phyloP scores from a whole-genome alignment of 352 stramenopile genomes.

The Phytophthora hibernalis region DNA sequence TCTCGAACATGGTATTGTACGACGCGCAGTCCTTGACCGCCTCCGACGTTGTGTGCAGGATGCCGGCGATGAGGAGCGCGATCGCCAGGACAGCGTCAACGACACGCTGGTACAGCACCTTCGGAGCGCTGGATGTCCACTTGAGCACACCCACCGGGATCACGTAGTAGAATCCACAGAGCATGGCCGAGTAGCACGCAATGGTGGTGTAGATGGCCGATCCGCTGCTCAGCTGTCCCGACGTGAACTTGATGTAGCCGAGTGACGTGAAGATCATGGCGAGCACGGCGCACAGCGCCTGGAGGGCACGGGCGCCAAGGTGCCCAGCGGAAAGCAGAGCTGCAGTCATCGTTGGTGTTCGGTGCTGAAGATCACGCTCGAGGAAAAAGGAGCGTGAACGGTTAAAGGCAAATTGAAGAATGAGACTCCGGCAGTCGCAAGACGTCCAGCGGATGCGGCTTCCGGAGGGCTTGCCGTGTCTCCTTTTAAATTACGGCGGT shows the following conservation, averaged over 20 bases:
- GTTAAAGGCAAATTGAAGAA: slow-evolving; percentile 34
- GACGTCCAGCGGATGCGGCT: slow-evolving; percentile 4
- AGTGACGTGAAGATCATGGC: slow-evolving; percentile 57
- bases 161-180: slow-evolving; percentile 50
- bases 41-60: slow-evolving; percentile 40
- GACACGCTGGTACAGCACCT: slow-evolving; percentile 40
- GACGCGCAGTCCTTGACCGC: slow-evolving; percentile 45
- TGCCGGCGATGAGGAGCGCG: slow-evolving; percentile 42
- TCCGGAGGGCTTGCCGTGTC: background rate
- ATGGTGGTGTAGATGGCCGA: slow-evolving; percentile 48
- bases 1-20: slow-evolving; percentile 51
- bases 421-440: background rate
- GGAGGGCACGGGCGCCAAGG: slow-evolving; percentile 37
- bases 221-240: slow-evolving; percentile 43
- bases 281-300: slow-evolving; percentile 35
- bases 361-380: background rate
- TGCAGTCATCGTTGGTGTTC: slow-evolving; percentile 15
- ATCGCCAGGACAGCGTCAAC: slow-evolving; percentile 37
- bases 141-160: slow-evolving; percentile 35
- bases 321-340: slow-evolving; percentile 26
- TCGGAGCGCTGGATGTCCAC: slow-evolving; percentile 24
- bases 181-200: slow-evolving; percentile 47
- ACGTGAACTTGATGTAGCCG: slow-evolving; percentile 51
- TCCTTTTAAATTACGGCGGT: slow-evolving; percentile 25
- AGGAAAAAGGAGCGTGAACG: slow-evolving; percentile 14